Conservation (phyloP, 1,284 basidiomycete genomes). For the Ceratobasidium sp. region DNA sequence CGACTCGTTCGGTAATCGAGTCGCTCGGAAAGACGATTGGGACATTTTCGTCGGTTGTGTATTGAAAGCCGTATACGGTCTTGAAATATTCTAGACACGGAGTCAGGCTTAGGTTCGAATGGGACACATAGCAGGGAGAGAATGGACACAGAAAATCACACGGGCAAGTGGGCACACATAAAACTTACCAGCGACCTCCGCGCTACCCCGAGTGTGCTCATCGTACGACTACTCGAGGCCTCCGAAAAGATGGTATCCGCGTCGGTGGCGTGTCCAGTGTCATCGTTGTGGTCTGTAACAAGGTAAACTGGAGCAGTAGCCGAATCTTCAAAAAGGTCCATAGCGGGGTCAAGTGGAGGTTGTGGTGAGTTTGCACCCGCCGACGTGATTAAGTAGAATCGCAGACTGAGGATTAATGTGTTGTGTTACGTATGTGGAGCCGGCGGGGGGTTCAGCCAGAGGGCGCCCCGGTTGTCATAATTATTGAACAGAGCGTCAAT, state of each 20-base stretch:
- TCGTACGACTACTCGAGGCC: neutral
- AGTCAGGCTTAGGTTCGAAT: neutral
- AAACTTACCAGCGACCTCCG: slow-evolving; percentile 8
- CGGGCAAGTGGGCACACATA: neutral
- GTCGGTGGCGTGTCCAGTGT: neutral
- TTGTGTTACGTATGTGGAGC: too few relatives aligned
- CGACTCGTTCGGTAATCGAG: neutral
- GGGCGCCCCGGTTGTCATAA: too few relatives aligned
- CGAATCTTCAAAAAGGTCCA: neutral
- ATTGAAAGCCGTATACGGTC: slow-evolving; percentile 3
- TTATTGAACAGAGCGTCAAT: too few relatives aligned
- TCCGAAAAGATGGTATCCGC: neutral
- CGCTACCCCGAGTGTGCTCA: slow-evolving; percentile 11
- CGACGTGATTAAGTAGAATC: too few relatives aligned
- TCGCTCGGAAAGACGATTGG: slow-evolving; percentile 17
- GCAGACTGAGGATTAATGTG: too few relatives aligned
- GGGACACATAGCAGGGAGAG: neutral
- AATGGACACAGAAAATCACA: neutral
- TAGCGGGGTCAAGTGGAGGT: too few relatives aligned
- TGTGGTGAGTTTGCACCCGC: too few relatives aligned
- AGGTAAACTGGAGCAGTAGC: neutral
- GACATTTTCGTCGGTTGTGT: slow-evolving; percentile 12
- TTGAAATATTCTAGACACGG: slow-evolving; percentile 7
- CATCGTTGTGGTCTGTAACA: neutral
- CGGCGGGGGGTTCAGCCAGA: too few relatives aligned